These are phyloP conservation scores for Colletotrichum viniferum DNA, from an alignment of 2,329 filamentous ascomycete genomes.

Conservation along the genomic window DNA sequence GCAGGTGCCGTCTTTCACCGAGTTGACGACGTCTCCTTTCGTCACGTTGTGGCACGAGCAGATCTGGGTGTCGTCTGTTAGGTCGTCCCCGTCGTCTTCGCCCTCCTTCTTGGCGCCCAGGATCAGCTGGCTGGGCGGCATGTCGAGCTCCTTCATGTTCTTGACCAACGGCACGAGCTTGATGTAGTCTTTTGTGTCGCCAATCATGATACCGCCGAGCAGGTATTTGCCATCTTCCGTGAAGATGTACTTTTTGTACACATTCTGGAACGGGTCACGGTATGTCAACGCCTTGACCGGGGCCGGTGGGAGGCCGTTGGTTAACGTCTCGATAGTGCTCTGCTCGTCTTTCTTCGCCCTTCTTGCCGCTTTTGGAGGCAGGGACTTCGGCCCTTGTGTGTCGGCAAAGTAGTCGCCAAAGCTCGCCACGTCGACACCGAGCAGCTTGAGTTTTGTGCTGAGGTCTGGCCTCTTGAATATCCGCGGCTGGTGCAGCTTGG, in stretches of 20 bases:
- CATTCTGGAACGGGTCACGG: slow-evolving; percentile 83
- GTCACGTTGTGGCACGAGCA: slow-evolving; percentile 94
- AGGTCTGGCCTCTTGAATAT: slow-evolving; percentile 83
- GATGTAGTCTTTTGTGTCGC: slow-evolving; percentile 88
- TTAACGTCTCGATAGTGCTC: slow-evolving; percentile 49
- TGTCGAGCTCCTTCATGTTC: slow-evolving; percentile 77
- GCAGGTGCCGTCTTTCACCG: slow-evolving; percentile 78
- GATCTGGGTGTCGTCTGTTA: slow-evolving; percentile 85
- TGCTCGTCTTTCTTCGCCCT: slow-evolving; percentile 39
- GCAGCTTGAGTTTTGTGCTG: slow-evolving; percentile 88
- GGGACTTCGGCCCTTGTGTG: slow-evolving; percentile 75
- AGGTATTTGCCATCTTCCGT: slow-evolving; percentile 89
- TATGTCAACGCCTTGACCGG: slow-evolving; percentile 85
- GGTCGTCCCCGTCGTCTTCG: slow-evolving; percentile 76
- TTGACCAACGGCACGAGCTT: slow-evolving; percentile 89
- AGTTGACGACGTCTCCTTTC: slow-evolving; percentile 77
- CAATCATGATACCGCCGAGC: slow-evolving; percentile 97
- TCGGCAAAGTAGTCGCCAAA: slow-evolving; percentile 96
- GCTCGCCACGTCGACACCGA: slow-evolving; percentile 89
- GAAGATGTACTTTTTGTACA: slow-evolving; percentile 95
- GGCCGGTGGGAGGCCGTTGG: slow-evolving; percentile 57
- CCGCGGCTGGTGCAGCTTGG: slow-evolving; percentile 71
- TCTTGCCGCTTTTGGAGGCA: slow-evolving; percentile 64
- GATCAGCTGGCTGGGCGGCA: slow-evolving; percentile 82
- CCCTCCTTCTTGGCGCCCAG: slow-evolving; percentile 76